Base-by-base conservation (phyloP, 1,284 basidiomycete genomes). In the Irpex sp. region DNA sequence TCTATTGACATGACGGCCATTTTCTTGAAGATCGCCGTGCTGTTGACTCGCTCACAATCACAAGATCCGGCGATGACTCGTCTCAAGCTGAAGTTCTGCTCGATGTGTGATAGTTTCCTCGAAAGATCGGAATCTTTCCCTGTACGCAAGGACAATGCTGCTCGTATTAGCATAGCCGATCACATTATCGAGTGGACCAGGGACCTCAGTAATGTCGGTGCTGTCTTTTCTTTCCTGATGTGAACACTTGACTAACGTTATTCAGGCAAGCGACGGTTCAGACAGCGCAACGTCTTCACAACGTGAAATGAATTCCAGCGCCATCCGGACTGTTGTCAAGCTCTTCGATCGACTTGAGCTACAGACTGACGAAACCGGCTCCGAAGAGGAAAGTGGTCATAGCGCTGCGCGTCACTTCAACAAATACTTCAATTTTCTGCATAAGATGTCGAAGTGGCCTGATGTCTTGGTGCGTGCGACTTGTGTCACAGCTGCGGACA, bases 301-400 rank as follows among this genome's bases (percentile, higher is more conserved):
- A 62, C 79, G 80, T 21, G 93, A 95, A 44, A 78, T 94, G 47
- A 93, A 93, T 66, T 77, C 88, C 58, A 84, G 87, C 1, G 88
- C 88, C 65, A 77, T 96, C 49, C 84, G 85, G 15, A 89, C 92
- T 0, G 81, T 84, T 21, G 89, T 93, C 26, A 89, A 85, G 59
- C 78, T 95, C n/a, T 79, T 94, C 52, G 91, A 96, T 67, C 84
- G 87, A 21, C 76, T 96, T 4, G 84, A 88, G 61, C 78, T 96
- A n/a, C 80, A 83, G 58, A 78, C 85, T 1, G 75, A 84, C 2
- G 91, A 92, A 11, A 79, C 76, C 17, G 78, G 76, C 0, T 80
- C 81, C 9, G 82, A 85, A 1, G 91, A 93, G 65, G 86, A 91
- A 61, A 79, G 81, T 38, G 79, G 82, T 0, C 90, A 92, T 69